phyloP scores from a whole-genome alignment of 2,329 filamentous ascomycete genomes.

The Fusarium sp. region DNA sequence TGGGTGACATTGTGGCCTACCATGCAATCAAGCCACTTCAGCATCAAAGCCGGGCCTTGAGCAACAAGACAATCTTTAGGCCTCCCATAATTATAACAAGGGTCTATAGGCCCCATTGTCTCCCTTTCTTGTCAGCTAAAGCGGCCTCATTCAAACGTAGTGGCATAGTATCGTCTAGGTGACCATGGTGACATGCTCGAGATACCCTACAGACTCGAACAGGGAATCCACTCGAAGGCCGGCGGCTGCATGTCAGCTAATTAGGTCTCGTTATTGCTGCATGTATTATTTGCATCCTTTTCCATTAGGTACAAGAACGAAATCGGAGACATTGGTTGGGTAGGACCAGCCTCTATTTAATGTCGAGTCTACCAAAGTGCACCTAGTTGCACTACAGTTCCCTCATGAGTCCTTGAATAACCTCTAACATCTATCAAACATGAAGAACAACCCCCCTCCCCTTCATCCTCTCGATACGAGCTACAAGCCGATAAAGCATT shows the following conservation, averaged over 20 bases:
- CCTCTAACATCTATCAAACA: background rate
- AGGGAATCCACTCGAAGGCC: background rate
- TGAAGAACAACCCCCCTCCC: too few relatives aligned
- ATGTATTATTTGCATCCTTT: background rate
- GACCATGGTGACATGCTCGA: background rate
- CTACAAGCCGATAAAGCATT: background rate
- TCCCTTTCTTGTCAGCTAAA: background rate
- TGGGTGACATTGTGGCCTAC: background rate
- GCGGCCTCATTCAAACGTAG: background rate
- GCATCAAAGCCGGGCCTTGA: background rate
- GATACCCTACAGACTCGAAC: background rate
- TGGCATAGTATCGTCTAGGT: background rate
- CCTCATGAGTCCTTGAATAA: background rate
- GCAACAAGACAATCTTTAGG: background rate
- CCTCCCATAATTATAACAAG: background rate
- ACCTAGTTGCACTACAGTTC: background rate
- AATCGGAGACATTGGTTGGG: background rate
- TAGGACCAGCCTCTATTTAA: background rate
- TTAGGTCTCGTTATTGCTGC: background rate
- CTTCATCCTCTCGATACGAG: background rate
- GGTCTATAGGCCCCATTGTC: background rate
- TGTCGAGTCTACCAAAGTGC: background rate
- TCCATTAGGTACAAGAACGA: too few relatives aligned
- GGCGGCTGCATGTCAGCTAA: background rate
- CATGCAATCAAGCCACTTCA: background rate